These are phyloP conservation scores for Melastoma candidum DNA, from an alignment of 441 rosid genomes.

Conservation along the genomic window DNA sequence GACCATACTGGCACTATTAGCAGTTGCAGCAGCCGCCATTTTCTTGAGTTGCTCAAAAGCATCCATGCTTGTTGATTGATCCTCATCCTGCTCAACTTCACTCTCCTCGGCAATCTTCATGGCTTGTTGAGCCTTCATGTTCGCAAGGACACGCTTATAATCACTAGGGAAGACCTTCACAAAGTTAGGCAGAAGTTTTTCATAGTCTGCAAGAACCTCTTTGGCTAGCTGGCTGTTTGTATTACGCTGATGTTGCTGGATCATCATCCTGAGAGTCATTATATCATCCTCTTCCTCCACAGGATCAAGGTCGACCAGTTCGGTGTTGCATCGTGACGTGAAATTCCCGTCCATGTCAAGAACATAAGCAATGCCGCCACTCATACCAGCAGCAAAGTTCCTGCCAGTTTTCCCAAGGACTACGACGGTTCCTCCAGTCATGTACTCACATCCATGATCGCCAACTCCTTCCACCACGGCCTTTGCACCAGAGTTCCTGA, in stretches of 20 bases:
- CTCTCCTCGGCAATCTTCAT: slow-evolving; percentile 28
- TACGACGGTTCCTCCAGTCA: slow-evolving; percentile 98
- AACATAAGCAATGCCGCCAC: slow-evolving; percentile 98
- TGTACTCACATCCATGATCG: slow-evolving; percentile 99
- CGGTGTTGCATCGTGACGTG: slow-evolving; percentile 76
- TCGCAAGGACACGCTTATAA: slow-evolving; percentile 86
- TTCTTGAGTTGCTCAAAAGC: slow-evolving; percentile 92
- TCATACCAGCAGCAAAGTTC: slow-evolving; percentile 99
- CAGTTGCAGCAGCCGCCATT: slow-evolving; percentile 37
- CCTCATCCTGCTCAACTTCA: slow-evolving; percentile 48
- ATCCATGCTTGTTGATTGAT: slow-evolving; percentile 48
- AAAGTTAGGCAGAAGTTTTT: slow-evolving; percentile 68
- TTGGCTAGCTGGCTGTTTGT: slow-evolving; percentile 84
- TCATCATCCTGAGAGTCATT: slow-evolving; percentile 85
- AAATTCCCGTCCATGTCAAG: slow-evolving; percentile 81
- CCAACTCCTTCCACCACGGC: slow-evolving; percentile 99
- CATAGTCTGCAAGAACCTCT: slow-evolving; percentile 81
- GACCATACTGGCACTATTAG: slow-evolving; percentile 9
- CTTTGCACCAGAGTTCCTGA: slow-evolving; percentile 95
- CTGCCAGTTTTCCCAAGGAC: slow-evolving; percentile 98
- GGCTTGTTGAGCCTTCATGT: slow-evolving; percentile 53
- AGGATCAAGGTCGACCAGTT: slow-evolving; percentile 91
- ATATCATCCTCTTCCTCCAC: slow-evolving; percentile 94
- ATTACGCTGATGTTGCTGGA: slow-evolving; percentile 95
- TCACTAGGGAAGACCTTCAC: slow-evolving; percentile 97